Evolutionary conservation across 2,329 filamentous ascomycete species (phyloP).

Genomic region (Trichoderma sp.): DNA sequence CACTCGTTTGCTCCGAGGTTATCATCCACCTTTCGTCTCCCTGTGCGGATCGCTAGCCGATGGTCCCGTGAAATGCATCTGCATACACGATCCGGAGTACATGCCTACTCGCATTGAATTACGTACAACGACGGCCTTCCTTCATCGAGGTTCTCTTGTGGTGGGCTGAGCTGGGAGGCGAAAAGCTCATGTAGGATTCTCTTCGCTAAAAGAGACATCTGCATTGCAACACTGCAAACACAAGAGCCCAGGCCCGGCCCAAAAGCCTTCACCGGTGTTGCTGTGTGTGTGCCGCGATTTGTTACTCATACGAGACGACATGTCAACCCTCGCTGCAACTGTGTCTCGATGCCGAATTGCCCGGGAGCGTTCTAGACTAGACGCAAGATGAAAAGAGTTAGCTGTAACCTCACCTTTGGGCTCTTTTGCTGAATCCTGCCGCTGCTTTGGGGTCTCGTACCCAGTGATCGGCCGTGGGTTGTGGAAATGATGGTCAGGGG

Average conservation of each 20-base stretch:
- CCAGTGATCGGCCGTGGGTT: constrained; percentile 20
- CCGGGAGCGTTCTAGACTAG: neutral
- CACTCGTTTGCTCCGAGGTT: neutral
- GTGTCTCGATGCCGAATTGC: constrained; percentile 14
- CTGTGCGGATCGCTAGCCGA: constrained; percentile 10
- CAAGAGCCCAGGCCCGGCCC: neutral
- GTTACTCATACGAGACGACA: no score
- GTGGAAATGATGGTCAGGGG: constrained; percentile 27
- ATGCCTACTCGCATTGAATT: neutral
- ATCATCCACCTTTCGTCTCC: neutral
- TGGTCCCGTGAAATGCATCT: constrained; percentile 5
- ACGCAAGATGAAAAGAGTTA: neutral
- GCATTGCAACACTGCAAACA: constrained; percentile 15
- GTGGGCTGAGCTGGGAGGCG: constrained; percentile 7
- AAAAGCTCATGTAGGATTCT: constrained; percentile 8
- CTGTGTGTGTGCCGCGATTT: neutral
- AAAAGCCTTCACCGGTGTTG: neutral
- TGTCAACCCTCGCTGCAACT: neutral
- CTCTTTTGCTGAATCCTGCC: constrained; percentile 7
- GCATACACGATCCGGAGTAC: neutral
- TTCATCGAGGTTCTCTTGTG: neutral
- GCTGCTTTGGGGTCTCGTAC: neutral
- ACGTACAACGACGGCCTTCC: constrained; percentile 10
- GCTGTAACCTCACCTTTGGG: constrained; percentile 1
- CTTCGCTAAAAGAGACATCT: constrained; percentile 3